phyloP scores from a whole-genome alignment of 2,329 filamentous ascomycete species.

The Huntiella savannae region DNA sequence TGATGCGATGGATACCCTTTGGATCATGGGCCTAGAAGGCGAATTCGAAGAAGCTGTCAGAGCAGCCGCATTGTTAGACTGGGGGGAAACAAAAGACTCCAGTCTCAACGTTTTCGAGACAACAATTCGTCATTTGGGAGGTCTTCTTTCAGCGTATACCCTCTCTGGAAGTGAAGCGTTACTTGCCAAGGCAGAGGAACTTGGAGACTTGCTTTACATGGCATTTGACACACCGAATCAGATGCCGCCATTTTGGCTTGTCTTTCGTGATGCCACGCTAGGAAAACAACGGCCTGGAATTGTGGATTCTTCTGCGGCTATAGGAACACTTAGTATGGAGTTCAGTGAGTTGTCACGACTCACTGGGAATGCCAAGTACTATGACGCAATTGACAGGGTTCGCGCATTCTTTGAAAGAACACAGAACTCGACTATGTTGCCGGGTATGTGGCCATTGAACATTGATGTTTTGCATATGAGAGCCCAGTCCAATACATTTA shows the following conservation, averaged over 20 bases:
- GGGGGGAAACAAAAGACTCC: conserved; percentile 24
- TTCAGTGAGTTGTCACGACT: conserved; percentile 58
- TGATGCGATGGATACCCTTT: conserved; percentile 40
- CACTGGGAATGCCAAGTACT: conserved; percentile 38
- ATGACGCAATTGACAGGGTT: conserved; percentile 53
- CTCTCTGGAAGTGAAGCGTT: conserved; percentile 27
- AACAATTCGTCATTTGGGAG: conserved; percentile 34
- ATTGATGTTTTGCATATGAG: conserved; percentile 26
- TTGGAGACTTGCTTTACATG: conserved; percentile 34
- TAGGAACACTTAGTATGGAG: conserved; percentile 53
- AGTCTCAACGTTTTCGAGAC: conserved; percentile 36
- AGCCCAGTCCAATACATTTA: conserved; percentile 25
- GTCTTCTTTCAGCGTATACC: conserved; percentile 31
- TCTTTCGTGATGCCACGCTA: conserved; percentile 25
- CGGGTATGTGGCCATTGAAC: conserved; percentile 55
- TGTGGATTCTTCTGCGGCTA: conserved; percentile 27
- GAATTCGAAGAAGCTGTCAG: conserved; percentile 36
- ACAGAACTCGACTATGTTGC: conserved; percentile 50
- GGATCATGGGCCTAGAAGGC: conserved; percentile 38
- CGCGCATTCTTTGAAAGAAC: conserved; percentile 48
- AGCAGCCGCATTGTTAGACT: conserved; percentile 30
- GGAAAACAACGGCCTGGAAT: conserved; percentile 29
- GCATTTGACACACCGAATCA: conserved; percentile 36
- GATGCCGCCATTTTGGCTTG: conserved; percentile 26
- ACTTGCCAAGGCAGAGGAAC: conserved; percentile 29